Evolutionary conservation across 208 protist species (phyloP), one percentile per base, ranked within the genome.

Genomic region (Trypanosomatidae sp.): DNA sequence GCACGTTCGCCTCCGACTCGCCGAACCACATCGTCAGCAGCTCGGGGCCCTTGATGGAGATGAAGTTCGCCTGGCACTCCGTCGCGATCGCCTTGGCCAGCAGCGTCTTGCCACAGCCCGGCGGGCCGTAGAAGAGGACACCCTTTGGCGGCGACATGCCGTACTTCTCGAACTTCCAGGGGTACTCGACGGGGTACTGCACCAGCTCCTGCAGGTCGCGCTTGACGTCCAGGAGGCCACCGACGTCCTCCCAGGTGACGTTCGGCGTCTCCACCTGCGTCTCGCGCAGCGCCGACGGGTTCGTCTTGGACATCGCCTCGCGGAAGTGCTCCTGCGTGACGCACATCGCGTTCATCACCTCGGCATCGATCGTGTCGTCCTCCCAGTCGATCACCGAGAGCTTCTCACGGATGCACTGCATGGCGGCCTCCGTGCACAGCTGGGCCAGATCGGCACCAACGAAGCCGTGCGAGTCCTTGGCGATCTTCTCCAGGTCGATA

Each of bases 11-110:
- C 92, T 99, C 99, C 47, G 98, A 99, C 87, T 99, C 99, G 77
- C 99, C 99, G 74, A 99, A 99, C 99, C 99, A 99, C 99, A 99
- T 99, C 22, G 99, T 99, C 36, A 99, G 90, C 66, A 99, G 92
- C 90, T 99, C 99, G 19, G 99, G 99, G 50, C 99, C 99, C 93
- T 99, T 99, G 85, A 99, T 99, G 19, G 98, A 99, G 83, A 99
- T 99, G 89, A 99, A 99, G 91, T 99, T 99, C 60, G 99, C 98
- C 89, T 99, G 97, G 89, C 98, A 99, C 83, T 99, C 98, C 62
- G 98, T 99, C 62, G 99, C 99, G 73, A 99, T 98, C 60, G 98
- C 97, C 81, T 98, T 98, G 47, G 95, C 96, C 19, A 99, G 82
- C 25, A 99, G 92, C 50, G 99, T 99, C 89, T 99, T 99, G 88